Conservation (phyloP, 129 eudicot species). For the Ambrosia trifida region DNA sequence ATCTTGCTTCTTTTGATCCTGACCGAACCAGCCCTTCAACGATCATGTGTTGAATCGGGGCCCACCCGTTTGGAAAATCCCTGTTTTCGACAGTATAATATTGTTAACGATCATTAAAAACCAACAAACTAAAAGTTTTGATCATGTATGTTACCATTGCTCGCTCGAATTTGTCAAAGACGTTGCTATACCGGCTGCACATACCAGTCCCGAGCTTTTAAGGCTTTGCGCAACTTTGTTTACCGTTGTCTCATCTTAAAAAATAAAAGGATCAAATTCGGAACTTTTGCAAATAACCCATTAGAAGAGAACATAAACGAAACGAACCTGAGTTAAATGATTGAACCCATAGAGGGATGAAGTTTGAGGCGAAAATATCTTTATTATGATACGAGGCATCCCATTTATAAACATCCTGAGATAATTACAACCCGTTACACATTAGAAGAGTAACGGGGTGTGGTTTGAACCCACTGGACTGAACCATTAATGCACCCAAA, state of each 20-base stretch:
- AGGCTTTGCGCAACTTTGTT: slow-evolving; percentile 68
- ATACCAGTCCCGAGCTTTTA: slow-evolving; percentile 59
- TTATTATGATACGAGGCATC: slow-evolving; percentile 58
- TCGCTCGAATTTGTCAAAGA: slow-evolving; percentile 76
- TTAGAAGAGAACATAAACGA: slow-evolving; percentile 1
- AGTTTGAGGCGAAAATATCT: slow-evolving; percentile 73
- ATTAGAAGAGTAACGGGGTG: background rate
- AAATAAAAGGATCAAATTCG: background rate
- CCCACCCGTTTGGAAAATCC: slow-evolving; percentile 99
- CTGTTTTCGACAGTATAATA: slow-evolving; percentile 33
- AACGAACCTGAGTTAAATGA: slow-evolving; percentile 62
- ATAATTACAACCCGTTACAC: slow-evolving; percentile 6
- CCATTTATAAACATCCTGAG: slow-evolving; percentile 54
- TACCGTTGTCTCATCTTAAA: slow-evolving; percentile 50
- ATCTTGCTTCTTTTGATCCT: slow-evolving; percentile 50
- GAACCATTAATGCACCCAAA: background rate
- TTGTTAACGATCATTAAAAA: background rate
- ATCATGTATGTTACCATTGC: slow-evolving; percentile 59
- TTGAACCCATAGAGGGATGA: slow-evolving; percentile 73
- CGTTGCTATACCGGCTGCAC: slow-evolving; percentile 77
- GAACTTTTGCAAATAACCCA: background rate
- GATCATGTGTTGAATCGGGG: slow-evolving; percentile 88
- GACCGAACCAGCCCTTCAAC: slow-evolving; percentile 77
- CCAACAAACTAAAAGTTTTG: background rate
- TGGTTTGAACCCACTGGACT: background rate